Conservation (phyloP, 441 rosid genomes). For the Arabidopsis hybrid region DNA sequence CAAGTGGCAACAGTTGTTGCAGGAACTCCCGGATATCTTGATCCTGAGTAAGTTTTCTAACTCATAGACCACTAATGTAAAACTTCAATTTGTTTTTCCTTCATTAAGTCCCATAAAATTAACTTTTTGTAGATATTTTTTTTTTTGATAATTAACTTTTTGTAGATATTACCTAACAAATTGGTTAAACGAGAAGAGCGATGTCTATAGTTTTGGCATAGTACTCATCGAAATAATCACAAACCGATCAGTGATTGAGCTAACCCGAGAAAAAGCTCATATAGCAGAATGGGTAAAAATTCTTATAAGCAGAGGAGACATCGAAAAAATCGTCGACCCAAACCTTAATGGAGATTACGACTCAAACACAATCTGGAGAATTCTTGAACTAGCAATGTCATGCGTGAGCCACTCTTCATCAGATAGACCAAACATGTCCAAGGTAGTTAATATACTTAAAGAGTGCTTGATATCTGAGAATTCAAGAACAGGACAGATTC, state of each 20-base stretch:
- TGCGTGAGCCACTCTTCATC: constrained; percentile 49
- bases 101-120: background rate
- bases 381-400: constrained; percentile 58
- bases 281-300: constrained; percentile 52
- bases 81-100: background rate
- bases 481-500: constrained; percentile 14
- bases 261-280: constrained; percentile 36
- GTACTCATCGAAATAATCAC: constrained; percentile 49
- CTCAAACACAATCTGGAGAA: constrained; percentile 55
- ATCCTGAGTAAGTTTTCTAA: constrained; percentile 48
- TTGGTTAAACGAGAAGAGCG: constrained; percentile 46
- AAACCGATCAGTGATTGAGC: constrained; percentile 37
- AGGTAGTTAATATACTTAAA: constrained; percentile 49
- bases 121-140: too few species aligned
- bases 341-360: constrained; percentile 51
- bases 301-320: constrained; percentile 50
- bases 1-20: constrained; percentile 48
- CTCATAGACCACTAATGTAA: background rate
- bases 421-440: constrained; percentile 56
- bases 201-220: constrained; percentile 51
- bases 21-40: constrained; percentile 52
- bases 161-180: constrained; percentile 44
- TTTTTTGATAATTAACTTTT: too few species aligned
- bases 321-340: constrained; percentile 53
- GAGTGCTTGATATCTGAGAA: constrained; percentile 48